Evolutionary conservation across 75 land plant genomes (phyloP), one percentile per base, ranked within the genome.

Genomic region (Chamaecyparis obtusa): DNA sequence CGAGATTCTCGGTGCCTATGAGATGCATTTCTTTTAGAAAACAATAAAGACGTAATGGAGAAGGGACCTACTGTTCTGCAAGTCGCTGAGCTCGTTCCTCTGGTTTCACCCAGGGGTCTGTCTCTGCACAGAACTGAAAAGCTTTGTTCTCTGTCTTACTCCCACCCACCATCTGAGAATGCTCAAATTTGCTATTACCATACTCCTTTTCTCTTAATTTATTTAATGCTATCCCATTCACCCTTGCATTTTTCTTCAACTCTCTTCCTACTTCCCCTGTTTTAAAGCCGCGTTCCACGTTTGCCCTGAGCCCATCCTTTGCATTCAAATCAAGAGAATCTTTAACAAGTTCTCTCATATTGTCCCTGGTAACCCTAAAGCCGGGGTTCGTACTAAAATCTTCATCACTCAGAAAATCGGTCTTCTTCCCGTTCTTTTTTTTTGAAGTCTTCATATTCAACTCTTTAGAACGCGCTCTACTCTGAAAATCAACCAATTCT

Each of bases 281-380:
- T 80, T 10, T 44, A 37, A 80, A 30, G 3, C 83, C 48, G 15
- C 83, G 83, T 30, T 44, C 83, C 51, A 44, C 83, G 8, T 44
- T 80, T 43, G 46, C 32, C 83, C 21, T 80, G 19, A 80, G 49
- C 83, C 83, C 83, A 9, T 27, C 48, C 49, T 80, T 80, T 41
- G 83, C 83, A 44, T 80, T 80, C 46, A 80, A 80, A 80, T 43
- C 49, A 24, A 80, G 11, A 27, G 83, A 80, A 44, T 80, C 83
- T 49, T 80, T 44, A 49, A 43, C 83, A 80, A 80, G 24, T 44
- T 80, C 48, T 21, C 48, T 80, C 51, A 43, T 44, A 10, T n/a
- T 80, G 9, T 44, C 83, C 15, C 83, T 44, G 83, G 30, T 44
- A 24, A 80, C 49, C 46, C 30, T 80, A 44, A 46, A 44, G 24